Evolutionary conservation across 2,329 filamentous ascomycete species (phyloP), one percentile per base, ranked within the genome.

Genomic region (Ophiostoma tasmaniense): DNA sequence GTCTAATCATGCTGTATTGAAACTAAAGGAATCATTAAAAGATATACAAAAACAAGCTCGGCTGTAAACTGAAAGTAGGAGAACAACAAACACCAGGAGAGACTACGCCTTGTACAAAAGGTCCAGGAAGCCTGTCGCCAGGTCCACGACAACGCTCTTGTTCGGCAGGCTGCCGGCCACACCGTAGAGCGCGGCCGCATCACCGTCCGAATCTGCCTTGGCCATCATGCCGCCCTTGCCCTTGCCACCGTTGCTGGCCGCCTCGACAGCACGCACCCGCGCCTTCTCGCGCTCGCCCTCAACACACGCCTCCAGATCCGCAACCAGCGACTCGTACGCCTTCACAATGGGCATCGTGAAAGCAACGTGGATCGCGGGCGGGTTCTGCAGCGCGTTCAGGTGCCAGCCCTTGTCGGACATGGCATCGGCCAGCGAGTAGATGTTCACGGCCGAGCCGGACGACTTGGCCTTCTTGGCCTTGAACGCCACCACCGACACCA

Each of bases 141-240:
- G 80, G 75, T 96, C 92, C 73, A 92, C 91, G 39, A 99, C 93
- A 42, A 99, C 89, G 73, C 90, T 92, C 85, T 98, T 98, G 78
- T 99, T 96, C 1, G 95, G 95, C 78, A 99, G 80, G 75, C 91
- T 96, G 6, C 95, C 95, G 0, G 95, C 95, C 69, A 99, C 93
- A 68, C 95, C 95, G 79, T 99, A 99, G 71, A 99, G 80, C 4
- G 93, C 93, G 1, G 92, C 91, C 17, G 92, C 88, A 77, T 97
- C 91, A 1, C 92, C 92, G 74, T 87, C 84, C 35, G 67, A 67
- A 22, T 87, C 89, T 78, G 88, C 85, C 39, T 80, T 79, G 0
- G 84, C 84, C 79, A 88, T 90, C 61, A 64, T 37, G 78, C 88
- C 85, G 78, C 88, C 85, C 39, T 80, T 79, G 0, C 83, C 83